Percentiles rank a stretch among this genome's conserved stretches.
phyloP scores from a whole-genome alignment of 352 stramenopile genomes.

The Halophytophthora polymorphica region DNA sequence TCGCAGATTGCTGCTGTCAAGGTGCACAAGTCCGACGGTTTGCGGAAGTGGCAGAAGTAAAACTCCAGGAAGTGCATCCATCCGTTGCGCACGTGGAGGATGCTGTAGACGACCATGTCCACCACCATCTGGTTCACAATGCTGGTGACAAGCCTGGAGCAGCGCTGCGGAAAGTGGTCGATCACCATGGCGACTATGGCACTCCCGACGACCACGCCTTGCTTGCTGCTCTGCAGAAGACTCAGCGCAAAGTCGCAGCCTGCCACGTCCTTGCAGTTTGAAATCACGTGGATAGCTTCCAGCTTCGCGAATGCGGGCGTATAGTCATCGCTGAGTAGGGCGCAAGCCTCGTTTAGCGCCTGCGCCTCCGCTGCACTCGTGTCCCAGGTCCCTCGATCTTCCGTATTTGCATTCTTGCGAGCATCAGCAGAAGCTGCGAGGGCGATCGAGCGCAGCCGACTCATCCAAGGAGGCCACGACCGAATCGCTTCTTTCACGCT shows the following conservation, averaged over 20 bases:
- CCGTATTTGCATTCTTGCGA: slow-evolving; percentile 5
- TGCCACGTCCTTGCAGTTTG: slow-evolving; percentile 27
- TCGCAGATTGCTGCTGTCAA: slow-evolving; percentile 45
- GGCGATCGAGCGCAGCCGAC: slow-evolving; percentile 39
- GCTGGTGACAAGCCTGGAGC: slow-evolving; percentile 35
- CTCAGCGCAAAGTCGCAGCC: slow-evolving; percentile 61
- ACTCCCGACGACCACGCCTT: slow-evolving; percentile 35
- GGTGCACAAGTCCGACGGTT: slow-evolving; percentile 40
- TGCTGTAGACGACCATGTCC: slow-evolving; percentile 68
- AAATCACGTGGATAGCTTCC: slow-evolving; percentile 57
- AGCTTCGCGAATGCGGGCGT: slow-evolving; percentile 40
- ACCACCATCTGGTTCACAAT: slow-evolving; percentile 60
- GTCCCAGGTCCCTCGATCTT: slow-evolving; percentile 6
- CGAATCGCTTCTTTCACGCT: slow-evolving; percentile 65
- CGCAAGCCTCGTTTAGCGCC: slow-evolving; percentile 52
- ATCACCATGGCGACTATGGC: slow-evolving; percentile 55
- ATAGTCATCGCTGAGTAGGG: slow-evolving; percentile 49
- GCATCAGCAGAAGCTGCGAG: slow-evolving; percentile 16
- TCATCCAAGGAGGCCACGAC: slow-evolving; percentile 70
- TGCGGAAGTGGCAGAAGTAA: slow-evolving; percentile 56
- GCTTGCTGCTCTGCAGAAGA: slow-evolving; percentile 43
- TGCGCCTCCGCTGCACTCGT: slow-evolving; percentile 25
- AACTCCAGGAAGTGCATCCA: slow-evolving; percentile 83
- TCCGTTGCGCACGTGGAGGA: slow-evolving; percentile 68
- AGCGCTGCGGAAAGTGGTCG: slow-evolving; percentile 45